Percentiles rank a stretch among this genome's conserved stretches.
These are phyloP conservation scores for Clarkia xantiana DNA, from an alignment of 345 rosid genomes.

Conservation along the genomic window DNA sequence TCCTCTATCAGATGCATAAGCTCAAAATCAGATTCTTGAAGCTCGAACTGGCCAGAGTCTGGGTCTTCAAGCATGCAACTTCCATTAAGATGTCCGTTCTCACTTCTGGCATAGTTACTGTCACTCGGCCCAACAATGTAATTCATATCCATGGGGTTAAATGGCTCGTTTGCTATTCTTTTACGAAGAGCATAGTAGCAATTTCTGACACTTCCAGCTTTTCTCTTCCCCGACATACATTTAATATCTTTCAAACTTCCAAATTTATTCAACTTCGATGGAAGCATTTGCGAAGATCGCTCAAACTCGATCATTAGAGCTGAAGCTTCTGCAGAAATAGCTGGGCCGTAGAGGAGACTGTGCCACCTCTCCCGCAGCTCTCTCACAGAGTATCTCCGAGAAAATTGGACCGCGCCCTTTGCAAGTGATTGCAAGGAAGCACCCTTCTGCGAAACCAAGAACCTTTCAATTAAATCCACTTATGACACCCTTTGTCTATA, in stretches of 20 bases:
- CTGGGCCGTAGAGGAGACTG: slow-evolving; percentile 80
- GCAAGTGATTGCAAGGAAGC: slow-evolving; percentile 98
- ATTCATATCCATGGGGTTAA: slow-evolving; percentile 32
- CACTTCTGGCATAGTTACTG: slow-evolving; percentile 29
- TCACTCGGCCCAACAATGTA: slow-evolving; percentile 35
- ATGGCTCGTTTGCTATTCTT: slow-evolving; percentile 50
- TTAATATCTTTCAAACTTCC: slow-evolving; percentile 54
- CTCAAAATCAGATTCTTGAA: slow-evolving; percentile 52
- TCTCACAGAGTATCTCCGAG: slow-evolving; percentile 48
- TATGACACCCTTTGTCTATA: too few species aligned
- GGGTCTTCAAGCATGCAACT: slow-evolving; percentile 26
- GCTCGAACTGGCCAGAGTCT: slow-evolving; percentile 33
- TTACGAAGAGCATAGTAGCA: slow-evolving; percentile 59
- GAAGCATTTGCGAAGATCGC: slow-evolving; percentile 20
- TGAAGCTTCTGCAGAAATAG: slow-evolving; percentile 70
- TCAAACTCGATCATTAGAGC: slow-evolving; percentile 59
- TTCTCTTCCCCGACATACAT: slow-evolving; percentile 44
- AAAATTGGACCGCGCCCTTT: slow-evolving; percentile 85
- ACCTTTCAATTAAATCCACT: too few species aligned
- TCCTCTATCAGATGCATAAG: slow-evolving; percentile 23
- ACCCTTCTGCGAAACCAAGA: slow-evolving; percentile 47
- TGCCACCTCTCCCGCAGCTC: slow-evolving; percentile 84
- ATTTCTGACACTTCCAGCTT: slow-evolving; percentile 37
- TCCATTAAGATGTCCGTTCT: slow-evolving; percentile 21
- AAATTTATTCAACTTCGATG: slow-evolving; percentile 33